phyloP scores from a whole-genome alignment of 176 grass and related monocot genomes.

The Leersia perrieri region DNA sequence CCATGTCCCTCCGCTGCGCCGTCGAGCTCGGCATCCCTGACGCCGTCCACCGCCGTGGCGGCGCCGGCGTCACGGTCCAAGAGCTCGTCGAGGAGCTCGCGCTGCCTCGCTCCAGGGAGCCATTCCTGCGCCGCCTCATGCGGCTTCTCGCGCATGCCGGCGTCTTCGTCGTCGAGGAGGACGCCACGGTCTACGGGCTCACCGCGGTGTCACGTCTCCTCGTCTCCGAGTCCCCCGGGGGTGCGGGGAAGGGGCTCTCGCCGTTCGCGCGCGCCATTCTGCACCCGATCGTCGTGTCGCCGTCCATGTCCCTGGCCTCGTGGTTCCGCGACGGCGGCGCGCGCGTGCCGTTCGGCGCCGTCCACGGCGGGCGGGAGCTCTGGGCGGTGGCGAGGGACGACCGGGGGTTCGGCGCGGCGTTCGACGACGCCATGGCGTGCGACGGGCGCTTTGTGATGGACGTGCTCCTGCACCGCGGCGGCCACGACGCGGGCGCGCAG shows the following conservation, averaged over 20 bases:
- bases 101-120: slow-evolving; percentile 25
- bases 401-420: slow-evolving; percentile 38
- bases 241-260: slow-evolving; percentile 19
- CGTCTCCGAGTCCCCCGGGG: slow-evolving; percentile 11
- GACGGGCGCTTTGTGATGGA: slow-evolving; percentile 56
- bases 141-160: slow-evolving; percentile 43
- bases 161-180: slow-evolving; percentile 29
- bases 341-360: slow-evolving; percentile 41
- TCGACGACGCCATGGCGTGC: slow-evolving; percentile 58
- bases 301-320: slow-evolving; percentile 45
- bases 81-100: slow-evolving; percentile 41
- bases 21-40: slow-evolving; percentile 69
- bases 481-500: background rate
- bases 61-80: slow-evolving; percentile 20
- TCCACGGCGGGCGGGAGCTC: slow-evolving; percentile 36
- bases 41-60: slow-evolving; percentile 34
- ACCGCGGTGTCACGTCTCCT: slow-evolving; percentile 49
- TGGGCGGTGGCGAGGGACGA: slow-evolving; percentile 37
- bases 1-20: slow-evolving; percentile 60
- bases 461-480: slow-evolving; percentile 36
- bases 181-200: slow-evolving; percentile 37
- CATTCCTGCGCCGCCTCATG: slow-evolving; percentile 55
- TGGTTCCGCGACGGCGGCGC: slow-evolving; percentile 41
- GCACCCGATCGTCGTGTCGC: slow-evolving; percentile 42
- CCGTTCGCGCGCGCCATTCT: slow-evolving; percentile 55